Conservation (phyloP, 2,329 filamentous ascomycete genomes). For the Cytospora mali region DNA sequence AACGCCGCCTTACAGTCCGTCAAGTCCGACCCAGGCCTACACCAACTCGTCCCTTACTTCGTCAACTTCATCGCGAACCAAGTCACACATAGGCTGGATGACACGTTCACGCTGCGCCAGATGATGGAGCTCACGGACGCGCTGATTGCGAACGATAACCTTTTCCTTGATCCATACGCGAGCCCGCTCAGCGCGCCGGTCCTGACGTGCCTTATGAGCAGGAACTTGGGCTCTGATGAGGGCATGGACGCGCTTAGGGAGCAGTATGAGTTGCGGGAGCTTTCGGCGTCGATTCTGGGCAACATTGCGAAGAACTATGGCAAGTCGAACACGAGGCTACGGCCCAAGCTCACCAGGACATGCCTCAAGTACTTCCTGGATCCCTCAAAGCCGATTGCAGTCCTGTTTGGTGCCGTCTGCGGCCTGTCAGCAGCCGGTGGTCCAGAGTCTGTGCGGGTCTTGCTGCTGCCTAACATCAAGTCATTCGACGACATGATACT, state of each 20-base stretch:
- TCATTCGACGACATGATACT: constrained; percentile 57
- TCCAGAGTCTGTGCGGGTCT: constrained; percentile 58
- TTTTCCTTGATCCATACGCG: constrained; percentile 70
- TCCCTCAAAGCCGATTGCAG: constrained; percentile 76
- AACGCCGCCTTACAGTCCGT: constrained; percentile 85
- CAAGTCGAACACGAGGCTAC: constrained; percentile 77
- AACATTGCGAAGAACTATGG: constrained; percentile 81
- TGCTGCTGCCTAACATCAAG: constrained; percentile 59
- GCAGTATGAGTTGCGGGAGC: constrained; percentile 81
- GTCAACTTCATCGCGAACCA: constrained; percentile 95
- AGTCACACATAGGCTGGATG: constrained; percentile 90
- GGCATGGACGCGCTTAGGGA: constrained; percentile 56
- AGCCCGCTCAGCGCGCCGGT: constrained; percentile 78
- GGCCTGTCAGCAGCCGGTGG: constrained; percentile 79
- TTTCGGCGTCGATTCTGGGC: constrained; percentile 79
- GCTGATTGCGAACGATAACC: constrained; percentile 78
- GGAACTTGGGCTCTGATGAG: constrained; percentile 68
- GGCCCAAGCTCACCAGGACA: constrained; percentile 86
- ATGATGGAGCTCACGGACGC: constrained; percentile 91
- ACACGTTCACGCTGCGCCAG: constrained; percentile 83
- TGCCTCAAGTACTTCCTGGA: constrained; percentile 93
- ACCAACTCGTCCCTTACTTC: constrained; percentile 95
- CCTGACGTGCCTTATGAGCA: constrained; percentile 86
- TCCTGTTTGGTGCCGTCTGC: constrained; percentile 86
- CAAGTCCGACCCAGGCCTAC: constrained; percentile 84